Evolutionary conservation across 352 stramenopile species (phyloP).

Genomic region (Globisporangium nunn): DNA sequence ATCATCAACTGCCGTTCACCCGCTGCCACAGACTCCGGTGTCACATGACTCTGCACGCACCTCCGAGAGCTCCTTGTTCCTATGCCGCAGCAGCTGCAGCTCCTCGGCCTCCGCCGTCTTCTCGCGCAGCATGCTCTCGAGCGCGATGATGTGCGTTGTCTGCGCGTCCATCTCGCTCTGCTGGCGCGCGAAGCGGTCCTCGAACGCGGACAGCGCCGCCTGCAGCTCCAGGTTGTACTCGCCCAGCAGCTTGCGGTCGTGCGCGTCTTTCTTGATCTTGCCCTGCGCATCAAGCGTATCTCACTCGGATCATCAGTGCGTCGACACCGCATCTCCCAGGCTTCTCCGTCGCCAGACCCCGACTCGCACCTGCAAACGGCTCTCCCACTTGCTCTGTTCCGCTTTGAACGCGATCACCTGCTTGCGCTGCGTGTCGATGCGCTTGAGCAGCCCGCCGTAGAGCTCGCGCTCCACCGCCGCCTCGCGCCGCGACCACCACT

Average conservation of each 20-base stretch:
- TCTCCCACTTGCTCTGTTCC: constrained; percentile 80
- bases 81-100: constrained; percentile 23
- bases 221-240: constrained; percentile 81
- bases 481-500: constrained; percentile 58
- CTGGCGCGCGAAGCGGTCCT: constrained; percentile 36
- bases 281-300: neutral
- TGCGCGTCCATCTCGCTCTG: constrained; percentile 54
- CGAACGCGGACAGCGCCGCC: constrained; percentile 36
- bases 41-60: constrained; percentile 14
- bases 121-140: constrained; percentile 50
- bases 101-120: constrained; percentile 30
- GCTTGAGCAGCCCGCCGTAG: constrained; percentile 41
- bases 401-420: constrained; percentile 76
- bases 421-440: constrained; percentile 61
- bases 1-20: too few species aligned
- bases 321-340: too few species aligned
- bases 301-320: too few species aligned
- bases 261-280: constrained; percentile 47
- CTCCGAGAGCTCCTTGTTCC: constrained; percentile 38
- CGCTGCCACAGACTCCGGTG: neutral
- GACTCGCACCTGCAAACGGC: constrained; percentile 55
- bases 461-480: constrained; percentile 45
- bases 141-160: constrained; percentile 47
- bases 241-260: constrained; percentile 70
- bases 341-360: neutral